Base-by-base conservation (phyloP, 352 stramenopile species). In the Globisporangium mamillatum region DNA sequence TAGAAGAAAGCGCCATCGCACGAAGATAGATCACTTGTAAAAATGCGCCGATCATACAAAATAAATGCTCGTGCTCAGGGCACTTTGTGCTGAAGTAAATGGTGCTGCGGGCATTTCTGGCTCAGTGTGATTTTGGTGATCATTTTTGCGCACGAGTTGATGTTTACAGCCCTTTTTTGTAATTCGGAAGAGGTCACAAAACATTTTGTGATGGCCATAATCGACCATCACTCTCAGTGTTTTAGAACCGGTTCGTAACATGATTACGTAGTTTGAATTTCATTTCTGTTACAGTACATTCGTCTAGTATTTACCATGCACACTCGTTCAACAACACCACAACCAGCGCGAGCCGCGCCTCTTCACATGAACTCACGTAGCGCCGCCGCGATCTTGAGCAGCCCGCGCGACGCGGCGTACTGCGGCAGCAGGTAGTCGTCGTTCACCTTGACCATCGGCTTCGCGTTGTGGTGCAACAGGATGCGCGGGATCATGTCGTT, bases 321-420 rank as follows among this genome's bases (percentile, higher is more conserved):
- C 53, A 29, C 48, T 27, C 0, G 4, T 22, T 2, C 41, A 34
- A 12, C 50, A 57, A 57, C 50, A 34, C 16, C 24, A 22, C 24
- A 10, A 20, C 22, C 24, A 24, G 44, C 54, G 36, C 24, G 22
- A n/a, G 8, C 18, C 32, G 3, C 32, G 27, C 18, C 4, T 38
- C 8, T 10, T 66, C 54, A 89, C 77, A 88, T 81, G 71, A 80
- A 88, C 73, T 88, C 79, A 29, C 71, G 72, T 12, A 89, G 63
- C 8, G 74, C 79, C 12, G 70, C 66, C 6, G 81, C 74, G 44
- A 89, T 70, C 50, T 88, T 84, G 70, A 72, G 59, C n/a, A 85
- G 73, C 0, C 75, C 71, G 38, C 77, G 77, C 10, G 74, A 76
- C 2, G 64, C 57, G 14, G 77, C 74, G 60, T 80, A 89, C 34